Evolutionary conservation across 2,329 filamentous ascomycete species (phyloP).

Genomic region (Volutella citrinella): DNA sequence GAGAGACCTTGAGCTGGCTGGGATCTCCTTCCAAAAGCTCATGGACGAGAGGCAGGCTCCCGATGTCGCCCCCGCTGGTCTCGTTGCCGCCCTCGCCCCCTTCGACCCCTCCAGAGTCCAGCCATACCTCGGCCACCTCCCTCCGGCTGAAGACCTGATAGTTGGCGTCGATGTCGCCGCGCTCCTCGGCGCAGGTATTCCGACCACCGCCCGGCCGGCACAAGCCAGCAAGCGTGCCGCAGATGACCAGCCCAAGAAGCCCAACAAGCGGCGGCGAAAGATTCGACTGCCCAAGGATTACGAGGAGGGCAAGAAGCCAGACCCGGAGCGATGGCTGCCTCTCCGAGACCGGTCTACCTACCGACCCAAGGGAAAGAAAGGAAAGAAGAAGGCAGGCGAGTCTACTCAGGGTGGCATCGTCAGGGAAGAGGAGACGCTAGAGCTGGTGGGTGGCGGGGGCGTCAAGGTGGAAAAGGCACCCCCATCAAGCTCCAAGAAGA

Average conservation of each 20-base stretch:
- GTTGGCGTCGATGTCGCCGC: slow-evolving; percentile 56
- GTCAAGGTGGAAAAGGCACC: slow-evolving; percentile 63
- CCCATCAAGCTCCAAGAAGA: slow-evolving; percentile 42
- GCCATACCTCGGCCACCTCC: slow-evolving; percentile 54
- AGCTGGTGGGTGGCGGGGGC: slow-evolving; percentile 61
- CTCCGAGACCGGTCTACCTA: slow-evolving; percentile 86
- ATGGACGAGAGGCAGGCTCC: slow-evolving; percentile 65
- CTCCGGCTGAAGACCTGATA: slow-evolving; percentile 60
- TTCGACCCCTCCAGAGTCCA: slow-evolving; percentile 55
- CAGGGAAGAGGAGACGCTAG: slow-evolving; percentile 67
- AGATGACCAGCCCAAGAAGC: slow-evolving; percentile 36
- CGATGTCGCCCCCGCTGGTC: slow-evolving; percentile 70
- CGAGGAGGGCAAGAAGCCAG: slow-evolving; percentile 74
- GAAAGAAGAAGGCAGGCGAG: slow-evolving; percentile 75
- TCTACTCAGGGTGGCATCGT: slow-evolving; percentile 83
- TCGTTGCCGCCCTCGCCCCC: slow-evolving; percentile 78
- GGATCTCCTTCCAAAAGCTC: slow-evolving; percentile 74
- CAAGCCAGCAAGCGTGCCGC: slow-evolving; percentile 47
- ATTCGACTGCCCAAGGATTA: slow-evolving; percentile 69
- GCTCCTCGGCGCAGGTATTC: slow-evolving; percentile 65
- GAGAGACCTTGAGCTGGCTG: slow-evolving; percentile 67
- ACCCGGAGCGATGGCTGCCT: slow-evolving; percentile 91
- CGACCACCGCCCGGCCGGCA: slow-evolving; percentile 37
- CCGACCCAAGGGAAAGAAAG: slow-evolving; percentile 87
- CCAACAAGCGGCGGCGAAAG: slow-evolving; percentile 56